These are phyloP conservation scores for Abrus pulchellus DNA, from an alignment of 306 rosid genomes.

Conservation along the genomic window DNA sequence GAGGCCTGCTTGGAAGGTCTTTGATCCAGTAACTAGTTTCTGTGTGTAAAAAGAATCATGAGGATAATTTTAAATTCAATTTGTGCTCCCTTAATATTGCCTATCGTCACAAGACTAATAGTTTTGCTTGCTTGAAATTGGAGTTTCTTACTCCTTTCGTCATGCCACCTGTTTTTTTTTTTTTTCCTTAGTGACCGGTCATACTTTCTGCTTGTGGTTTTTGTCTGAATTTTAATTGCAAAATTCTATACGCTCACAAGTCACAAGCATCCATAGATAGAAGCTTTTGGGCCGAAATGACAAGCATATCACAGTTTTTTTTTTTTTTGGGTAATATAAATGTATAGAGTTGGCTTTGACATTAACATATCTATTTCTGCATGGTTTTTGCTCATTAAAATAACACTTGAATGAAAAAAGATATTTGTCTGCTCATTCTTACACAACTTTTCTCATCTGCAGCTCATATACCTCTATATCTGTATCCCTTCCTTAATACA, in stretches of 20 bases:
- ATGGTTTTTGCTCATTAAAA: conserved; percentile 9
- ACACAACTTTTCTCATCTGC: conserved; percentile 52
- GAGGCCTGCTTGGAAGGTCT: neutral
- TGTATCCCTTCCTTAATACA: conserved; percentile 87
- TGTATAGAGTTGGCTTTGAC: neutral
- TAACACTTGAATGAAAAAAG: neutral
- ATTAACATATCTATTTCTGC: neutral
- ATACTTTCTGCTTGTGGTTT: neutral
- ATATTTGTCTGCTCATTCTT: neutral
- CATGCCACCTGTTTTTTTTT: neutral
- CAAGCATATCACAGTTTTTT: neutral
- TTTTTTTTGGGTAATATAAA: neutral
- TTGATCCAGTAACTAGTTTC: conserved; percentile 6
- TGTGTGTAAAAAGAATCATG: neutral
- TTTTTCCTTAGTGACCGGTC: neutral
- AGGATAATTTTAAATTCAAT: neutral
- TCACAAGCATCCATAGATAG: neutral
- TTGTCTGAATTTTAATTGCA: neutral
- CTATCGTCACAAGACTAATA: neutral
- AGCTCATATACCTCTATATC: conserved; percentile 85
- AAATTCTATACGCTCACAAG: neutral
- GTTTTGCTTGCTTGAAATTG: conserved; percentile 20
- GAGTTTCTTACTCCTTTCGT: neutral
- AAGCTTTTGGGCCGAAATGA: neutral
- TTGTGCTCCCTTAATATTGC: neutral